Conservation (phyloP, 2,329 filamentous ascomycete genomes). For the Aurifilum marmelostoma region DNA sequence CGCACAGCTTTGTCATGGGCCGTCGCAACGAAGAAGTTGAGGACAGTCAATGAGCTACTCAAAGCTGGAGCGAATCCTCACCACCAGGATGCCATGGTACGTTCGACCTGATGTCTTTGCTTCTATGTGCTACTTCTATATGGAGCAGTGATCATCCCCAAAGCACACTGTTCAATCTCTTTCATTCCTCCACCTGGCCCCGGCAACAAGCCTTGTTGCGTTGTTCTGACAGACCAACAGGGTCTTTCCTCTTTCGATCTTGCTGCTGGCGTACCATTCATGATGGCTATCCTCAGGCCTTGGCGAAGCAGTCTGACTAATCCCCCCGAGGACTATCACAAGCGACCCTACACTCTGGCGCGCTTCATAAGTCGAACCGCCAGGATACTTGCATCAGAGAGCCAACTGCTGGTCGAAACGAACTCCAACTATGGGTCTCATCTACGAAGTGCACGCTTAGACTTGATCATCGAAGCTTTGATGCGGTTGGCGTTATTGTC, state of each 20-base stretch:
- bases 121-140: neutral
- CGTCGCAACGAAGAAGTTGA: neutral
- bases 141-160: neutral
- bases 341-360: neutral
- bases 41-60: neutral
- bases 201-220: neutral
- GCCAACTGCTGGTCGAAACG: neutral
- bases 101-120: neutral
- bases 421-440: neutral
- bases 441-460: neutral
- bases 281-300: neutral
- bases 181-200: too few species aligned
- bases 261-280: neutral
- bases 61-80: neutral
- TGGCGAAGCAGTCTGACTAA: neutral
- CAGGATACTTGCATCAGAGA: neutral
- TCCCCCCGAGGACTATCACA: neutral
- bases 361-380: neutral
- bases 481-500: neutral
- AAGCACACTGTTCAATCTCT: neutral
- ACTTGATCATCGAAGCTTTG: neutral
- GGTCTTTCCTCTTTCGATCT: neutral
- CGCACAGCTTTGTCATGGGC: neutral
- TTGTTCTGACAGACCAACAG: neutral
- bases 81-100: neutral